Percentiles rank a stretch among this genome's conserved stretches.
Conservation (phyloP, 139 green algal genomes). For the Nannochloris sp. region DNA sequence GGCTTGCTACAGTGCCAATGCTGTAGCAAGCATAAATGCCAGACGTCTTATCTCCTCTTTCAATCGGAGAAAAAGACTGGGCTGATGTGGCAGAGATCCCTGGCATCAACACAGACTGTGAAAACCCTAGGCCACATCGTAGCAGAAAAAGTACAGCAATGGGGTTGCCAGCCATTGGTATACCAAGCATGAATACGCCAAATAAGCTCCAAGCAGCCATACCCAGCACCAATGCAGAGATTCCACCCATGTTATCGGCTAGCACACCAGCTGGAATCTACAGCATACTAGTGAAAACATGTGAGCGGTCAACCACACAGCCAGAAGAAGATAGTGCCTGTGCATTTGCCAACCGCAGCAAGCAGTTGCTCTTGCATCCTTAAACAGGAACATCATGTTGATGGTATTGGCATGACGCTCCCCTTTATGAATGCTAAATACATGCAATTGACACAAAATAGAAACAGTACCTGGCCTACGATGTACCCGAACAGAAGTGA, state of each 20-base stretch:
- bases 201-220: constrained; percentile 41
- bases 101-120: constrained; percentile 52
- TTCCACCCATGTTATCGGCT: constrained; percentile 28
- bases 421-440: background rate
- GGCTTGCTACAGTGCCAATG: constrained; percentile 46
- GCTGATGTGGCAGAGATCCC: constrained; percentile 39
- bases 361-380: background rate
- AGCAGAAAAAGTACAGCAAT: constrained; percentile 19
- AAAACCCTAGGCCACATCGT: constrained; percentile 38
- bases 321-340: background rate
- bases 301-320: background rate
- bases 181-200: constrained; percentile 2
- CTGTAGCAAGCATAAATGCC: constrained; percentile 50
- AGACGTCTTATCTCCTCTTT: constrained; percentile 25
- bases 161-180: constrained; percentile 4
- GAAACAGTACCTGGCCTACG: constrained; percentile 39
- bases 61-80: constrained; percentile 35
- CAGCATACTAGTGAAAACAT: background rate
- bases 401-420: background rate
- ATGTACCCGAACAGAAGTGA: constrained; percentile 56
- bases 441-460: background rate
- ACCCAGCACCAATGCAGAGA: constrained; percentile 33
- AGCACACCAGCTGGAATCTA: constrained; percentile 35
- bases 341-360: background rate
- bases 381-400: background rate